Conservation (phyloP, 2,329 filamentous ascomycete species). For the Pseudogymnoascus sp. region DNA sequence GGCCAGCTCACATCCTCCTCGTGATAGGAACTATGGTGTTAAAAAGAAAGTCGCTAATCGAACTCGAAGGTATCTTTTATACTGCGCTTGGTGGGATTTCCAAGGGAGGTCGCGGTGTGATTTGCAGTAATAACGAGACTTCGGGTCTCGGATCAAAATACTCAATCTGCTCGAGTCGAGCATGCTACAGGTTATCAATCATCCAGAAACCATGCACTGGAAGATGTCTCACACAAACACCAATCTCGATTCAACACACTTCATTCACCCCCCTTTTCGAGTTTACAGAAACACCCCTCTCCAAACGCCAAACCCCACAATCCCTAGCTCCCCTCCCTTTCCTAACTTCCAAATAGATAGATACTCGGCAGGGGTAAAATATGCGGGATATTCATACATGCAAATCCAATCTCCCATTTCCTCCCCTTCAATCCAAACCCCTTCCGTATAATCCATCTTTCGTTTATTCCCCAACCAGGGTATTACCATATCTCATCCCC, state of each 20-base stretch:
- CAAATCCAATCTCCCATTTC: not conserved
- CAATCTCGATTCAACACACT: not conserved
- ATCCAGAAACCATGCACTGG: not conserved
- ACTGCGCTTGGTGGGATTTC: too few relatives aligned
- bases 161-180: not conserved
- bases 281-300: not conserved
- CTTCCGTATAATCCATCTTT: not conserved
- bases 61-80: too few relatives aligned
- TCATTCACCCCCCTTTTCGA: not conserved
- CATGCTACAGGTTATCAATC: not conserved
- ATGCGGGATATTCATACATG: not conserved
- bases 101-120: too few relatives aligned
- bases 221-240: not conserved
- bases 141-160: not conserved
- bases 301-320: not conserved
- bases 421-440: not conserved
- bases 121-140: too few relatives aligned
- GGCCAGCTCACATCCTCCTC: too few relatives aligned
- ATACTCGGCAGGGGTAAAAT: not conserved
- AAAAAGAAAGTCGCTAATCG: too few relatives aligned
- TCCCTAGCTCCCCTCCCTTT: not conserved
- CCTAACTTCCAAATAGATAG: not conserved
- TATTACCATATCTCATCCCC: not conserved
- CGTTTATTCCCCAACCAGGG: not conserved
- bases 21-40: too few relatives aligned